These are phyloP conservation scores for Mariannaea sp. DNA, from an alignment of 2,329 filamentous ascomycete species.

Conservation along the genomic window DNA sequence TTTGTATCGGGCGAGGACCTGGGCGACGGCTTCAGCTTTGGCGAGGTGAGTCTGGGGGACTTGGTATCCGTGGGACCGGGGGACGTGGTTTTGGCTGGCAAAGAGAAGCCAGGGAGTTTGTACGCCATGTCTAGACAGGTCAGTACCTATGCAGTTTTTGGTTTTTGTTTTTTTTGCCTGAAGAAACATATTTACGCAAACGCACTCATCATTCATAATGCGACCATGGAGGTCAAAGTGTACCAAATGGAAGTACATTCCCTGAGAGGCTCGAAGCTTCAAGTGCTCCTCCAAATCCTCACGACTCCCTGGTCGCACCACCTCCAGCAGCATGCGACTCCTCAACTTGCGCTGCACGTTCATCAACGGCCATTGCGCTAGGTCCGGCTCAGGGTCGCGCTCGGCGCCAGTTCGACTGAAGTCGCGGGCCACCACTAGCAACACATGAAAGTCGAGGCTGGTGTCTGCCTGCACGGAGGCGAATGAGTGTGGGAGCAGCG, in stretches of 20 bases:
- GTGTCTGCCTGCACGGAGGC: slow-evolving; percentile 14
- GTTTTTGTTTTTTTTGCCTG: too few species aligned
- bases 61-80: slow-evolving; percentile 8
- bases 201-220: slow-evolving; percentile 10
- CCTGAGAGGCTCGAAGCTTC: slow-evolving; percentile 5
- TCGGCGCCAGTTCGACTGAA: slow-evolving; percentile 10
- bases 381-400: slow-evolving; percentile 12
- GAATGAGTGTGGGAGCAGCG: not conserved
- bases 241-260: slow-evolving; percentile 10
- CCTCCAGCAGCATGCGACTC: slow-evolving; percentile 13
- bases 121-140: slow-evolving; percentile 6
- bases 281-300: slow-evolving; percentile 15
- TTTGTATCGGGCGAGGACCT: slow-evolving; percentile 4
- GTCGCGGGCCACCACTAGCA: slow-evolving; percentile 17
- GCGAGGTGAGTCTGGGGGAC: slow-evolving; percentile 15
- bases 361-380: slow-evolving; percentile 19
- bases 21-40: slow-evolving; percentile 9
- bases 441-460: slow-evolving; percentile 7
- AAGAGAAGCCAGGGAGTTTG: slow-evolving; percentile 17
- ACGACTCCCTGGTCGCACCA: slow-evolving; percentile 16
- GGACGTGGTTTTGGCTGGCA: slow-evolving; percentile 6
- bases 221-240: slow-evolving; percentile 16
- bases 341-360: slow-evolving; percentile 12
- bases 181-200: not conserved
- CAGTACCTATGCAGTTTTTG: not conserved